Evolutionary conservation across 176 grass and related monocot species (phyloP).

Genomic region (Bromus sterilis): DNA sequence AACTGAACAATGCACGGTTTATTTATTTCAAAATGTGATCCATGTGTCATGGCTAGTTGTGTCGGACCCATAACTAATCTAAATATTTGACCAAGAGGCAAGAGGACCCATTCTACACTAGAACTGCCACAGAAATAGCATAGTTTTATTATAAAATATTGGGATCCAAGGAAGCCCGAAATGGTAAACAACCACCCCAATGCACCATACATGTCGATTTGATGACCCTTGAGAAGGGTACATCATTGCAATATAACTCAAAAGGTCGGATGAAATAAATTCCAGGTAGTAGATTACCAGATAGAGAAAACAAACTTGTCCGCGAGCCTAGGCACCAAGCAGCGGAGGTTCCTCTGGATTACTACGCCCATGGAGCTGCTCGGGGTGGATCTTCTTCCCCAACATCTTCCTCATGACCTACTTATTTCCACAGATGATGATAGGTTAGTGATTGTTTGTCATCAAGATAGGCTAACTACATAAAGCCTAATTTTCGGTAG

Average conservation of each 20-base stretch:
- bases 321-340: conserved; percentile 17
- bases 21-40: not conserved
- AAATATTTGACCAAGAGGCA: conserved; percentile 1
- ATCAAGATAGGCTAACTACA: conserved; percentile 6
- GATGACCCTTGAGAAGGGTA: not conserved
- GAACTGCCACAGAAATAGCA: not conserved
- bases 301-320: conserved; percentile 26
- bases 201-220: conserved; percentile 13
- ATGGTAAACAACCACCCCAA: not conserved
- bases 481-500: not conserved
- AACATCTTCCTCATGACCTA: conserved; percentile 91
- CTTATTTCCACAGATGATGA: conserved; percentile 39
- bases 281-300: conserved; percentile 32
- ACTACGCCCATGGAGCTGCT: conserved; percentile 40
- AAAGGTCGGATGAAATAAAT: not conserved
- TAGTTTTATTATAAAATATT: not conserved
- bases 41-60: not conserved
- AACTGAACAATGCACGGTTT: not conserved
- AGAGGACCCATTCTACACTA: not conserved
- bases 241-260: not conserved
- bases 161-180: not conserved
- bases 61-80: not conserved
- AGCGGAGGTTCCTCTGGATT: conserved; percentile 35
- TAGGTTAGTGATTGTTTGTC: conserved; percentile 7
- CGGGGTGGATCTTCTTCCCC: conserved; percentile 95